Conservation (phyloP, 2,329 filamentous ascomycete species). For the Colletotrichum sp. region DNA sequence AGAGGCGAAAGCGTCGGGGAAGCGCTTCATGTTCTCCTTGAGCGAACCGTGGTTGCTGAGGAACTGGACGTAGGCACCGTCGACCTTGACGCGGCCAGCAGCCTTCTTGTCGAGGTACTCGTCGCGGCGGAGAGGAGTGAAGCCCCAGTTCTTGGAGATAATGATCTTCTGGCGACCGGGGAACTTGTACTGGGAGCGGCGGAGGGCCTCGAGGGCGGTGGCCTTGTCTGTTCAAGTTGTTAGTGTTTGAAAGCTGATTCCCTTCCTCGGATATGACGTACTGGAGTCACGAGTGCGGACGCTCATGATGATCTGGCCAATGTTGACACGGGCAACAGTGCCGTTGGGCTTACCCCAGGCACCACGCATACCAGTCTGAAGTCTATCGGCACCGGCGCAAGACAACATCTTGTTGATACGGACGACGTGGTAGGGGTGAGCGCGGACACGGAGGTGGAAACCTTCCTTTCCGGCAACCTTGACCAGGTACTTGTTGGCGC, state of each 20-base stretch:
- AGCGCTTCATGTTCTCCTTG: slow-evolving; percentile 86
- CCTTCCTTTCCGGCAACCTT: slow-evolving; percentile 75
- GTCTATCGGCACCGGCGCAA: slow-evolving; percentile 99
- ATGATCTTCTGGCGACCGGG: slow-evolving; percentile 99
- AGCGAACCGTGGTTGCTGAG: slow-evolving; percentile 90
- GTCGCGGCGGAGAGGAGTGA: slow-evolving; percentile 96
- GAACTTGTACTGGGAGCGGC: slow-evolving; percentile 99
- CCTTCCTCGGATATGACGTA: slow-evolving; percentile 50
- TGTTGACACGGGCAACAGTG: slow-evolving; percentile 99
- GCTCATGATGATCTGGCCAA: slow-evolving; percentile 98
- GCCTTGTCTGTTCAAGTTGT: slow-evolving; percentile 71
- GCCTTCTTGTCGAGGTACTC: slow-evolving; percentile 97
- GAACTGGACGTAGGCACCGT: slow-evolving; percentile 99
- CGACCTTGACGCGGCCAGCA: slow-evolving; percentile 90
- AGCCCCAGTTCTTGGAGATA: slow-evolving; percentile 99
- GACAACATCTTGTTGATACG: slow-evolving; percentile 99
- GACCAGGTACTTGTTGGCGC: slow-evolving; percentile 97
- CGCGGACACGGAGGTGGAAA: slow-evolving; percentile 80
- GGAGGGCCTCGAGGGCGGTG: slow-evolving; percentile 96
- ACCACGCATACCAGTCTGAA: slow-evolving; percentile 99
- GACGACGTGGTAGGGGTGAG: slow-evolving; percentile 99
- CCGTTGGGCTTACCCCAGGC: slow-evolving; percentile 99
- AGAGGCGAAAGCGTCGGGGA: slow-evolving; percentile 85
- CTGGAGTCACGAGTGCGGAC: slow-evolving; percentile 95
- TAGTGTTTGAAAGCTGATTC: slow-evolving; percentile 22